A percentile compares a stretch with the other conserved stretches of the same genome.
phyloP scores from a whole-genome alignment of 106 monocot genomes.

The Phalaenopsis aphrodite region DNA sequence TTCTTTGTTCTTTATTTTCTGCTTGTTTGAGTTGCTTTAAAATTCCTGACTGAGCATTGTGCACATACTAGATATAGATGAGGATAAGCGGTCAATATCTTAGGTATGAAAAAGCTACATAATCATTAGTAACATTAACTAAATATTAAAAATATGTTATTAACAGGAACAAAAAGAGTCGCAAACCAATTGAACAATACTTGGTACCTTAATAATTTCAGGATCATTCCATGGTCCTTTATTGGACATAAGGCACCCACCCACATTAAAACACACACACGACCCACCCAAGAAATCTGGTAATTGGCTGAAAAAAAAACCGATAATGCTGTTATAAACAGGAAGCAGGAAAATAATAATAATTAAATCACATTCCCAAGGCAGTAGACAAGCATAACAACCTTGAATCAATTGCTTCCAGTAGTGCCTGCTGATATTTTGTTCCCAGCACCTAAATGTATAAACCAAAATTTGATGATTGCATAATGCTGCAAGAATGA shows the following conservation, averaged over 20 bases:
- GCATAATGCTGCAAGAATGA: background rate
- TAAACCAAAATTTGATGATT: constrained; percentile 2
- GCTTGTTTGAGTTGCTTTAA: constrained; percentile 14
- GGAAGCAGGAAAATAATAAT: background rate
- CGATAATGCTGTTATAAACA: background rate
- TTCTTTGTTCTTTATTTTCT: constrained; percentile 18
- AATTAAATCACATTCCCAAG: background rate
- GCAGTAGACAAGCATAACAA: constrained; percentile 3
- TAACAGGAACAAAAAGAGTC: background rate
- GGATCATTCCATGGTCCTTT: constrained; percentile 57
- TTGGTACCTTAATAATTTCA: constrained; percentile 32
- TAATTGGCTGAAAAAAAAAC: constrained; percentile 21
- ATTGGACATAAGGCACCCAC: constrained; percentile 38
- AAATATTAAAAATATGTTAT: background rate
- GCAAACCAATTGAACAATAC: background rate
- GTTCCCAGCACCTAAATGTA: constrained; percentile 37
- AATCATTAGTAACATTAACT: background rate
- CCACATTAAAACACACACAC: constrained; percentile 23
- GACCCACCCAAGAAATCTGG: constrained; percentile 42
- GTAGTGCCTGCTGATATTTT: constrained; percentile 40
- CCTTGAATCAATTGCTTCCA: constrained; percentile 50
- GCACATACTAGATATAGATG: constrained; percentile 24
- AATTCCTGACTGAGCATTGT: constrained; percentile 24
- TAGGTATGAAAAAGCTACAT: background rate
- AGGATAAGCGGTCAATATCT: background rate